Base-by-base conservation (phyloP, 2,329 filamentous ascomycete species). In the Scedosporium aurantiacum region DNA sequence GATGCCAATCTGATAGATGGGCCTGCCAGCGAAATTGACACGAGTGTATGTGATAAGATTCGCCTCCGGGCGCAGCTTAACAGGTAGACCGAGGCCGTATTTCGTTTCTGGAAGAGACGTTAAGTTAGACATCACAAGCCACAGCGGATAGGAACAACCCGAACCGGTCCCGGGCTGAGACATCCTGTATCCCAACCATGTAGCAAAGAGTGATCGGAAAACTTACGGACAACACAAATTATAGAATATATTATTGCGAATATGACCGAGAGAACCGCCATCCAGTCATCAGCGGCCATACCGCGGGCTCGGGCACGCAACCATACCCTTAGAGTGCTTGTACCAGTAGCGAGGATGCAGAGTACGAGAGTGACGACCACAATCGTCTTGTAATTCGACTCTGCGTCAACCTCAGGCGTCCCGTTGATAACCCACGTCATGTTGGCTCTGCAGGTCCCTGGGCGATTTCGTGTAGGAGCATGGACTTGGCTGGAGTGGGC, bases 381-480 rank as follows among this genome's bases (percentile, higher is more conserved):
- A 47, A 83, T 81, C 37, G 72, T 73, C 21, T 68, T 74, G 63
- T 77, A 82, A 58, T 82, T 70, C 2, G 80, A 82, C 61, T 70
- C 64, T 18, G 69, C 72, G 52, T 82, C 72, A 23, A 81, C 70
- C 65, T 77, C 76, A 5, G 76, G 71, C 5, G 76, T 70, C 57
- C 76, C 79, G 70, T 82, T 75, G 54, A 75, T 65, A 55, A 83
- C 78, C 79, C 79, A 82, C 62, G 70, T 73, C 79, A 81, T 82
- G 21, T 56, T 68, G 16, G 16, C 43, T 32, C 28, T 32, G 28
- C 28, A 32, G 28, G 28, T 8, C 28, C 6, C 28, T 32, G 7
- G 28, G 28, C 28, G 7, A 10, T 32, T 32, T 32, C 28, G 8
- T 32, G 8, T 32, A 8, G 28, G 7, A 32, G 10, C 6, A 8